Conservation (phyloP, 371 early-diverging fungal species). For the Dinochytrium kinnereticum region DNA sequence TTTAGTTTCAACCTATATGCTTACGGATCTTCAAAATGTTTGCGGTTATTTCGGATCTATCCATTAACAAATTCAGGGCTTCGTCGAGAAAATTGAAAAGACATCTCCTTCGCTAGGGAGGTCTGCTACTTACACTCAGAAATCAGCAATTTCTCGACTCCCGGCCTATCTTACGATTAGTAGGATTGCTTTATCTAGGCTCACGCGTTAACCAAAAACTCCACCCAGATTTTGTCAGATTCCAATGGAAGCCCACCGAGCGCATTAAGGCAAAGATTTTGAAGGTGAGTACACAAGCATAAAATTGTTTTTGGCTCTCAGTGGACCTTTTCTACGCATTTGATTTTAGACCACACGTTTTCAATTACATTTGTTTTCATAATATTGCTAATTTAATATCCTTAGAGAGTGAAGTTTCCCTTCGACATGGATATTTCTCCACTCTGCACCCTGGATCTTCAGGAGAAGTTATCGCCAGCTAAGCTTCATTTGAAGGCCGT, state of each 20-base stretch:
- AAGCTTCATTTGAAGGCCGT: constrained; percentile 73
- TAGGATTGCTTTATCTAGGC: too few relatives aligned
- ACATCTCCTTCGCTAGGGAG: constrained; percentile 80
- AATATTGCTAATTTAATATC: too few relatives aligned
- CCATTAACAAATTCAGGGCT: constrained; percentile 43
- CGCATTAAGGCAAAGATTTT: constrained; percentile 92
- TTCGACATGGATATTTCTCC: constrained; percentile 86
- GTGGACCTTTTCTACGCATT: background rate
- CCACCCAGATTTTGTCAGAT: constrained; percentile 77
- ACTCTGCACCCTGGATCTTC: constrained; percentile 85
- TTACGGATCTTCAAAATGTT: constrained; percentile 35
- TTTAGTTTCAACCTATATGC: constrained; percentile 66
- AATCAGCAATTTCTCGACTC: constrained; percentile 76
- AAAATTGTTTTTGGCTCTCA: background rate
- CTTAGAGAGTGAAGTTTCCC: constrained; percentile 90
- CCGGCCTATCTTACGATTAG: constrained; percentile 87
- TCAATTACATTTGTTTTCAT: too few relatives aligned
- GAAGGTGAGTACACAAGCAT: too few relatives aligned
- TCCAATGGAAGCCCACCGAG: constrained; percentile 93
- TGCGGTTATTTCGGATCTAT: background rate
- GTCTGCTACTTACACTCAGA: constrained; percentile 79
- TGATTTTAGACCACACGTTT: too few relatives aligned
- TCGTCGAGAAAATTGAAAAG: constrained; percentile 89
- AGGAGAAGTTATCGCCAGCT: constrained; percentile 75
- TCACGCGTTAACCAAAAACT: too few relatives aligned